Evolutionary conservation across 768 basidiomycete genomes (phyloP), one percentile per base, ranked within the genome.

Genomic region (Boletus tomentosulus): DNA sequence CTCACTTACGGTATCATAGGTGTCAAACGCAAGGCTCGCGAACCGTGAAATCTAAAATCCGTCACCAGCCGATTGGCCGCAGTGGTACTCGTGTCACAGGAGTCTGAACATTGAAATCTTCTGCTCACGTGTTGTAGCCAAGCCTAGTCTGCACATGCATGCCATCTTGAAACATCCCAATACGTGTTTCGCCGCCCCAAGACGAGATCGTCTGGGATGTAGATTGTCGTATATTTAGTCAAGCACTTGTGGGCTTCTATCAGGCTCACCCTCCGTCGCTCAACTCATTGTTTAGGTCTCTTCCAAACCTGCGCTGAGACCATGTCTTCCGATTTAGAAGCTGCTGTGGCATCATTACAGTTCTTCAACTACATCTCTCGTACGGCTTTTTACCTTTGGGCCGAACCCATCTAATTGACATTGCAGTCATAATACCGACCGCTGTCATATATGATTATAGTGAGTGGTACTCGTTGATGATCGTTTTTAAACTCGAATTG

Each of bases 391-490:
- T 13, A 9, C 9, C 15, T 24, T 38, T 42, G 7, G 4, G 34
- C n/a, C n/a, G 15, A 31, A 43, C 39, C 31, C 2, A 39, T 33
- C 49, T 57, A 22, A 63, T 38, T 3, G 9, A 35, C 12, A 12
- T 45, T 42, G 27, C 43, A 66, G 64, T 65, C 3, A 45, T 30
- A 19, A 22, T 50, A 22, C 30, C n/a, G 19, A 44, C 61, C 1
- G 63, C 42, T 3, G 37, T 60, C n/a, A 2, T 16, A n/a, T 63
- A 65, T 48, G 63, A 65, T 24, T 65, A 60, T 39, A 22, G 64
- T 66, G 45, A 48, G 60, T 56, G 8, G 15, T 30, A 8, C 27
- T 16, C 11, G n/a, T 33, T 31, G 3, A 37, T 39, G 31, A 3
- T 2, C 13, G 7, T 16, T 57, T 27, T 6, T 1, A 6, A 43